A percentile compares a stretch with the other conserved stretches of the same genome.
These are phyloP conservation scores for Glycine latifolia DNA, from an alignment of 306 rosid genomes.

Conservation along the genomic window DNA sequence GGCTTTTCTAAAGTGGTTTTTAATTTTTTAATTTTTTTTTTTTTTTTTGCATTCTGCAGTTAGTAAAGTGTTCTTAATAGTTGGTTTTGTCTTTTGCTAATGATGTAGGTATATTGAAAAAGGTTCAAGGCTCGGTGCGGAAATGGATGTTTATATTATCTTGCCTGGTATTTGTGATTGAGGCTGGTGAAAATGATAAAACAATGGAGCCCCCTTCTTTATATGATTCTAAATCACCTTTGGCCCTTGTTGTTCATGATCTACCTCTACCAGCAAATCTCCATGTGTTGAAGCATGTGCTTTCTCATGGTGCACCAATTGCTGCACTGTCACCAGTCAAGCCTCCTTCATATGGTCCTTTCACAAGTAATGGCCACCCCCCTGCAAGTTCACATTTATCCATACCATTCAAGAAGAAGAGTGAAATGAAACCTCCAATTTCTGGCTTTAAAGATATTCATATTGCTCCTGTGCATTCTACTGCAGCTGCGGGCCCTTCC, in stretches of 20 bases:
- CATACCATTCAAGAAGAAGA: conserved; percentile 47
- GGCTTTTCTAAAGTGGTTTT: background rate
- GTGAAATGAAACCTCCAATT: conserved; percentile 19
- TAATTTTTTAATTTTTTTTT: no score
- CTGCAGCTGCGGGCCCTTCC: conserved; percentile 42
- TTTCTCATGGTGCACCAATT: conserved; percentile 17
- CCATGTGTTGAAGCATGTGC: background rate
- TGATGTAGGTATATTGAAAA: conserved; percentile 62
- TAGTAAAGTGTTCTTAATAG: background rate
- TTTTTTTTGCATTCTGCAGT: background rate
- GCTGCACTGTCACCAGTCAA: conserved; percentile 14
- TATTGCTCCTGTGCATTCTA: conserved; percentile 33
- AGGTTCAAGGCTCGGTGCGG: conserved; percentile 50
- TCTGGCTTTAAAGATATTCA: background rate
- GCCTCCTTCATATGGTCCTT: conserved; percentile 15
- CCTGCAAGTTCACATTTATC: conserved; percentile 67
- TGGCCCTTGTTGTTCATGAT: conserved; percentile 4
- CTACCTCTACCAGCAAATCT: conserved; percentile 12
- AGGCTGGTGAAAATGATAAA: conserved; percentile 28
- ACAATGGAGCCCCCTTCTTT: conserved; percentile 16
- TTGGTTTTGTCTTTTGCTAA: conserved; percentile 40
- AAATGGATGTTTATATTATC: conserved; percentile 58
- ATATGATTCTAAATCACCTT: conserved; percentile 18
- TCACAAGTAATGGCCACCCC: conserved; percentile 42
- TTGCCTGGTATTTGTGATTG: conserved; percentile 52